Evolutionary conservation across 306 rosid genomes (phyloP), one percentile per base, ranked within the genome.

Genomic region (Citrullus amarus): DNA sequence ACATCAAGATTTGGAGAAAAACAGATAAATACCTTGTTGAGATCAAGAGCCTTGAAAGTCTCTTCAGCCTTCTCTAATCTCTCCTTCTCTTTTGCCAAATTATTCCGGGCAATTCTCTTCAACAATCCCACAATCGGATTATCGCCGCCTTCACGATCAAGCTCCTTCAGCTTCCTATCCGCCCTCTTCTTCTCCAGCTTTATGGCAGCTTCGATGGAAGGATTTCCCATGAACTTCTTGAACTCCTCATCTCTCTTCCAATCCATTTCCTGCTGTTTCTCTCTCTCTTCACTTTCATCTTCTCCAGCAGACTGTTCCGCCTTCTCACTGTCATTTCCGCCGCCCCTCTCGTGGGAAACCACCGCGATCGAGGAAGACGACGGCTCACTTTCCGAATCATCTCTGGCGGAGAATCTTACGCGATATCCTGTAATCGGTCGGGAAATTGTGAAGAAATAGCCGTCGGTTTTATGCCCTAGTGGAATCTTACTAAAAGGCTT

Each of bases 111-210:
- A 41, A 86, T 69, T 60, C 32, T 79, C 74, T 83, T 84, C 43
- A 91, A 79, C 28, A 91, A 73, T 13, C 77, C 80, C 17, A 81
- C 43, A 58, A 93, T 14, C n/a, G 97, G 92, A 74, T 90, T 93
- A 36, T 18, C 68, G 34, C 69, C 85, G 39, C 43, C 79, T 86
- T 92, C 94, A 4, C 81, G 81, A 74, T 89, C 90, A 17, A 93
- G 94, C 68, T 93, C 89, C 83, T 89, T 93, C 46, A 93, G 91
- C 86, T 93, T 91, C 78, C 91, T 88, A 77, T 90, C 97, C 34
- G 97, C 86, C 43, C 93, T 90, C 81, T 93, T 91, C 88, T 92
- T 93, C 87, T 93, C 98, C 81, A 93, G 87, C 88, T 90, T 93
- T 38, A 93, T 90, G 14, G 98, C 97, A 0, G 97, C 97, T 86